phyloP scores from a whole-genome alignment of 257 asterid species.

The Rubia yunnanensis region DNA sequence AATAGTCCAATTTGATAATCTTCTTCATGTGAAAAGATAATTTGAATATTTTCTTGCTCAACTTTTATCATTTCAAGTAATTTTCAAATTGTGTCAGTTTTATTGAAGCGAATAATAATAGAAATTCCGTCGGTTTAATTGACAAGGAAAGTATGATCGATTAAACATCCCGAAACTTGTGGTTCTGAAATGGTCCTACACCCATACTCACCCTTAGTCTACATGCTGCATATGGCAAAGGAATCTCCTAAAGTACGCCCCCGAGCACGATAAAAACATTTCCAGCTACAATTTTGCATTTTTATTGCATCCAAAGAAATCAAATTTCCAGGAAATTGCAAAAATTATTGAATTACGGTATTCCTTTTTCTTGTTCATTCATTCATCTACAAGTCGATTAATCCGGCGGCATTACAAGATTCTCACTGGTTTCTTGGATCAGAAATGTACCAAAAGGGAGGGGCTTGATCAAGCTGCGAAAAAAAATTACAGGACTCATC shows the following conservation, averaged over 20 bases:
- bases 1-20: too few relatives aligned
- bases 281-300: background rate
- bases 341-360: background rate
- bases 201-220: too few relatives aligned
- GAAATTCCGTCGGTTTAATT: too few relatives aligned
- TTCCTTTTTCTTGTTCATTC: background rate
- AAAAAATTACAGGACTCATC: slow-evolving; percentile 27
- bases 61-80: too few relatives aligned
- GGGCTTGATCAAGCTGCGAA: slow-evolving; percentile 26
- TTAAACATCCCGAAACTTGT: too few relatives aligned
- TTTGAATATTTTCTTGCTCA: too few relatives aligned
- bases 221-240: background rate
- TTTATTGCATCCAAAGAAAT: background rate
- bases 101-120: too few relatives aligned
- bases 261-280: background rate
- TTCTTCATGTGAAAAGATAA: too few relatives aligned
- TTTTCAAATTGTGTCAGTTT: too few relatives aligned
- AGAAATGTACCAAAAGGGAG: slow-evolving; percentile 21
- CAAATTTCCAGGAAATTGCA: background rate
- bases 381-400: background rate
- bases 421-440: slow-evolving; percentile 20
- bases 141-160: too few relatives aligned
- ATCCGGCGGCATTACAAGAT: background rate
- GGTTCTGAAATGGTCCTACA: too few relatives aligned
- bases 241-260: background rate